These are phyloP conservation scores for Monosporascus cannonballus DNA, from an alignment of 2,329 filamentous ascomycete species.

Conservation along the genomic window DNA sequence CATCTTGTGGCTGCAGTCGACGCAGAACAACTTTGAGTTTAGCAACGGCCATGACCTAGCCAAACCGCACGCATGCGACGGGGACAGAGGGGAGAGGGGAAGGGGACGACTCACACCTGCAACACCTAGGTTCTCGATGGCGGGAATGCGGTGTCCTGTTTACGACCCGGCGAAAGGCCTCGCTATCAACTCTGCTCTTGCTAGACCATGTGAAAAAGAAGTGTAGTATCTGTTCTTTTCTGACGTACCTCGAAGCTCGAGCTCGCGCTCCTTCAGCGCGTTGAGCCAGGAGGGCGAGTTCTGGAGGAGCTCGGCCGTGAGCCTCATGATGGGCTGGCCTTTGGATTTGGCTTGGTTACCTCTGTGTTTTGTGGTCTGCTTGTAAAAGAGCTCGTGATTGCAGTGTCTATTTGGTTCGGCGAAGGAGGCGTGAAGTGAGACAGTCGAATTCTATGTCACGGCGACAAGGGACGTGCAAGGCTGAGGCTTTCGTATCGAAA, in stretches of 20 bases:
- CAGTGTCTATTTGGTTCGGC: too few species aligned
- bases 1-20: conserved; percentile 71
- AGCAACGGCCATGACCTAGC: background rate
- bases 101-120: conserved; percentile 63
- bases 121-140: conserved; percentile 95
- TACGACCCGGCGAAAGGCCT: conserved; percentile 40
- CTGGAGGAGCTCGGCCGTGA: conserved; percentile 92
- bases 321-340: conserved; percentile 62
- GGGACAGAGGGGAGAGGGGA: conserved; percentile 2
- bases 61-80: background rate
- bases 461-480: background rate
- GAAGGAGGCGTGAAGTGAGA: too few species aligned
- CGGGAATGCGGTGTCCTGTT: conserved; percentile 95
- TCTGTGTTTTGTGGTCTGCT: background rate
- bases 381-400: too few species aligned
- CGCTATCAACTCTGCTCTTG: conserved; percentile 78
- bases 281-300: conserved; percentile 97
- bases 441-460: background rate
- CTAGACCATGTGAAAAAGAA: conserved; percentile 38
- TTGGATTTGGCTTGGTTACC: background rate
- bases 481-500: background rate
- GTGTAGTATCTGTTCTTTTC: conserved; percentile 98
- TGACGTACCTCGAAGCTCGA: conserved; percentile 97
- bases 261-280: conserved; percentile 95
- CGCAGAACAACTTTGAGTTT: background rate